Percentiles rank a stretch among this genome's conserved stretches.
phyloP scores from a whole-genome alignment of 495 filamentous ascomycete species.

The Hyphodiscus hymeniophilus region DNA sequence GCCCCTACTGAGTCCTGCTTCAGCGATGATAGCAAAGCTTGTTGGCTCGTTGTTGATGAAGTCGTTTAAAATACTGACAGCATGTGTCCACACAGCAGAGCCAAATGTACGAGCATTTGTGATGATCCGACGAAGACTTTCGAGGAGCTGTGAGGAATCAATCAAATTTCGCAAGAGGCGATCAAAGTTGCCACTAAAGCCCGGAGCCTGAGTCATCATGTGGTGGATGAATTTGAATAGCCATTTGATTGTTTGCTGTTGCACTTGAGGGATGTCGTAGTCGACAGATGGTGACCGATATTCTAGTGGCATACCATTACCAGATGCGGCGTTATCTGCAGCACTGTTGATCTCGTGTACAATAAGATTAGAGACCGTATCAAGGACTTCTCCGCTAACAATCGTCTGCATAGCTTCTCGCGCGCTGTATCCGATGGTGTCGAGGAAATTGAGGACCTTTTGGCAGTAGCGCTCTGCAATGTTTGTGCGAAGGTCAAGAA shows the following conservation, averaged over 20 bases:
- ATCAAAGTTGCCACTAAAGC: slow-evolving; percentile 70
- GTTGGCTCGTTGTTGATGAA: slow-evolving; percentile 99
- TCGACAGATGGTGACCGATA: slow-evolving; percentile 79
- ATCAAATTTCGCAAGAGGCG: slow-evolving; percentile 86
- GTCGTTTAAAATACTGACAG: slow-evolving; percentile 80
- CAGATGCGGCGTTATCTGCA: slow-evolving; percentile 50
- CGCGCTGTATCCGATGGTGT: slow-evolving; percentile 73
- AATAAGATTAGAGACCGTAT: slow-evolving; percentile 77
- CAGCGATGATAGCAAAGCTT: slow-evolving; percentile 89
- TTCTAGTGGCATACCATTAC: slow-evolving; percentile 65
- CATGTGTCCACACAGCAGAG: slow-evolving; percentile 87
- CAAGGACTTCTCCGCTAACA: slow-evolving; percentile 71
- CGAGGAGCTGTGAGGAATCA: slow-evolving; percentile 78
- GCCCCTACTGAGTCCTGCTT: slow-evolving; percentile 81
- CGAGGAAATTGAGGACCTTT: slow-evolving; percentile 75
- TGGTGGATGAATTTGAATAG: slow-evolving; percentile 94
- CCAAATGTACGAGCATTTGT: slow-evolving; percentile 71
- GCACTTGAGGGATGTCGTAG: slow-evolving; percentile 84
- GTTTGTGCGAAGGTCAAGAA: slow-evolving; percentile 72
- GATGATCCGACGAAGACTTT: slow-evolving; percentile 72
- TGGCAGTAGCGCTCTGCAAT: slow-evolving; percentile 77
- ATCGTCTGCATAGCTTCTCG: slow-evolving; percentile 73
- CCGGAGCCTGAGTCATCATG: slow-evolving; percentile 71
- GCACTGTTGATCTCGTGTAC: slow-evolving; percentile 69
- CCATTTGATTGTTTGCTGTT: slow-evolving; percentile 87